Evolutionary conservation across 257 asterid species (phyloP).

Genomic region (Gentiana macrophylla): DNA sequence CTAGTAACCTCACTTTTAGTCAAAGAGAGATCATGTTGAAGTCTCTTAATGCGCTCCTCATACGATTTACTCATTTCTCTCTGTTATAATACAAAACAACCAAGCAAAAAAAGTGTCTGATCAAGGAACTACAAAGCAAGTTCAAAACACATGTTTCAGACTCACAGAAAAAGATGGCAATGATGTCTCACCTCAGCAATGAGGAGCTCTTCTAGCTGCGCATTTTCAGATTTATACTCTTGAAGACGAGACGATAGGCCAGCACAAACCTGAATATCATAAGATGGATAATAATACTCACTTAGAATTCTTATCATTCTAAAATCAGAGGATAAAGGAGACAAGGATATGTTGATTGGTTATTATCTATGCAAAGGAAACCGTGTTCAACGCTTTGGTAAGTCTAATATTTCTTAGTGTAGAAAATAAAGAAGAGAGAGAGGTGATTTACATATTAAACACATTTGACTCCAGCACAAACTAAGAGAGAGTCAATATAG

Average conservation of each 20-base stretch:
- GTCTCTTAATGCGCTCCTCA: constrained; percentile 76
- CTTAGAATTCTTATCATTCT: no score
- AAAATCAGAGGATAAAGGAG: no score
- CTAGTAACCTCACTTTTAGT: constrained; percentile 75
- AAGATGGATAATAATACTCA: neutral
- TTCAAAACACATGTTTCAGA: constrained; percentile 5
- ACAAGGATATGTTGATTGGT: no score
- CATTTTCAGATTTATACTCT: constrained; percentile 96
- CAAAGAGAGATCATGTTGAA: constrained; percentile 61
- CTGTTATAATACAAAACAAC: constrained; percentile 36
- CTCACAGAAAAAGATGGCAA: constrained; percentile 9
- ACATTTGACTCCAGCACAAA: no score
- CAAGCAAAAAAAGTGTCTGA: constrained; percentile 13
- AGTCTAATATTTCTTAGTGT: no score
- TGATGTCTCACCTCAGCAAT: constrained; percentile 65
- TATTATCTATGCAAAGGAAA: no score
- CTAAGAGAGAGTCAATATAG: no score
- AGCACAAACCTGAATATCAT: constrained; percentile 89
- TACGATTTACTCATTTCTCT: constrained; percentile 86
- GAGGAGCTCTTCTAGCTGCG: constrained; percentile 95
- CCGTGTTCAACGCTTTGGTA: no score
- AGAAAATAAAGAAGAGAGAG: no score
- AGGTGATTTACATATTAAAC: no score
- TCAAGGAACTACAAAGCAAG: constrained; percentile 8
- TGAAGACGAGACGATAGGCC: constrained; percentile 98